Conservation (phyloP, 78 protist genomes). For the Pigoraptor vietnamica region DNA sequence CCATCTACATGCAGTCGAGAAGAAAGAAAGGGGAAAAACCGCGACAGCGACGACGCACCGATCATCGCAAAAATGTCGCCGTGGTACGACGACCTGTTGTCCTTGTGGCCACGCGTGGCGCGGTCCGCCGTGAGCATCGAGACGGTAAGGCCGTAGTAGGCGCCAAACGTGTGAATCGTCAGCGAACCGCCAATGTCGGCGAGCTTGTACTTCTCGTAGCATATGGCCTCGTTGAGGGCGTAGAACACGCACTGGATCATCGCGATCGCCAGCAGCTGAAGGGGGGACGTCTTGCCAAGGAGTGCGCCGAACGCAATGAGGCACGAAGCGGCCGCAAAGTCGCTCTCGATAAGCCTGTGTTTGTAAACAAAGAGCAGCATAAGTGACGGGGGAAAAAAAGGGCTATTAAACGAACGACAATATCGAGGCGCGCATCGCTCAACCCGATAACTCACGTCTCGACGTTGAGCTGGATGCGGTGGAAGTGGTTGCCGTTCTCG, state of each 20-base stretch:
- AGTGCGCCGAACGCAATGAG: conserved; percentile 89
- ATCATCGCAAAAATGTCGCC: conserved; percentile 84
- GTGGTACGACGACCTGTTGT: conserved; percentile 27
- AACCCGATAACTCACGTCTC: neutral
- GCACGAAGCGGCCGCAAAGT: conserved; percentile 78
- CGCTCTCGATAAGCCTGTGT: conserved; percentile 27
- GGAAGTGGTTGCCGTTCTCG: neutral
- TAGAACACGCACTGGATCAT: conserved; percentile 65
- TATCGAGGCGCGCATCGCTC: too few species aligned
- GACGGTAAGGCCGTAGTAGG: conserved; percentile 79
- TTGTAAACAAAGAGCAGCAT: neutral
- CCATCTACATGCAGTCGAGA: too few species aligned
- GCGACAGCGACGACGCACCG: conserved; percentile 28
- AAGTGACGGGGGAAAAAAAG: neutral
- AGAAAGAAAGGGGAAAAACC: too few species aligned
- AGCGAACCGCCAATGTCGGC: conserved; percentile 91
- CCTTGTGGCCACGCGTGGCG: neutral
- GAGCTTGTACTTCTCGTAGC: conserved; percentile 1
- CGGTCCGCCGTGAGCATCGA: conserved; percentile 20
- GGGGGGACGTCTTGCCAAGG: conserved; percentile 74
- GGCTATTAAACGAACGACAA: too few species aligned
- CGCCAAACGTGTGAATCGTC: conserved; percentile 88
- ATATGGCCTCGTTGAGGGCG: conserved; percentile 40
- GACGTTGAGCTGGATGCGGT: neutral
- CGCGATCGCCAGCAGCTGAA: conserved; percentile 69